Evolutionary conservation across 108 stramenopile species (phyloP), one percentile per base, ranked within the genome.

Genomic region (Stephanodiscus minutulus): DNA sequence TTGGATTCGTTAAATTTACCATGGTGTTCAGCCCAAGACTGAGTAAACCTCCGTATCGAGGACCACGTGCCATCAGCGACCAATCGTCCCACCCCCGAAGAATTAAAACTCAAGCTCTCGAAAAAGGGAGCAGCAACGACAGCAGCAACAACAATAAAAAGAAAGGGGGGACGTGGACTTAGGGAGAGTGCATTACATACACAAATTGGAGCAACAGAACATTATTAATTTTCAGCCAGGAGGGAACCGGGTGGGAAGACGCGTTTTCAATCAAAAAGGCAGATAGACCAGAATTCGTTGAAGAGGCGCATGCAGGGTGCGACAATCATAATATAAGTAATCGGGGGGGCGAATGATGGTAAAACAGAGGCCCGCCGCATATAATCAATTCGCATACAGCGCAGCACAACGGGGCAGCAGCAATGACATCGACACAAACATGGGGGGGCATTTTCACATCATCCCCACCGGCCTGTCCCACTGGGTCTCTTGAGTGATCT

Each of bases 391-490:
- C 39, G 11, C 39, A 8, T 8, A 33, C 31, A 33, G 39, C 7
- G 39, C 3, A 12, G 15, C 43, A 44, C 43, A 44, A 44, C 43
- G 43, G 13, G 43, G 43, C 43, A 44, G 3, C 15, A 44, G 31
- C 31, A 17, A 17, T 15, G 43, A 44, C 43, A 13, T 33, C 5
- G 31, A 33, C 31, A 33, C 3, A 5, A 33, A 33, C 43, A 2
- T 12, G 43, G 39, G 39, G 43, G 13, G 43, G 13, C 11, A 15
- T 15, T 15, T 44, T 44, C 13, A 44, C 87, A 94, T 91, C 87
- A 94, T 91, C 13, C 88, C 93, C 25, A 86, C 61, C 11, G 92
- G 92, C 64, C 89, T 93, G 20, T 95, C 90, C 96, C 96, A 97
- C 36, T 86, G 84, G 1, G 94, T 95, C 75, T 90, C 90, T 6